Evolutionary conservation across 805 yeast species (phyloP), one percentile per base, ranked within the genome.

Genomic region (Candida endomychidarum): DNA sequence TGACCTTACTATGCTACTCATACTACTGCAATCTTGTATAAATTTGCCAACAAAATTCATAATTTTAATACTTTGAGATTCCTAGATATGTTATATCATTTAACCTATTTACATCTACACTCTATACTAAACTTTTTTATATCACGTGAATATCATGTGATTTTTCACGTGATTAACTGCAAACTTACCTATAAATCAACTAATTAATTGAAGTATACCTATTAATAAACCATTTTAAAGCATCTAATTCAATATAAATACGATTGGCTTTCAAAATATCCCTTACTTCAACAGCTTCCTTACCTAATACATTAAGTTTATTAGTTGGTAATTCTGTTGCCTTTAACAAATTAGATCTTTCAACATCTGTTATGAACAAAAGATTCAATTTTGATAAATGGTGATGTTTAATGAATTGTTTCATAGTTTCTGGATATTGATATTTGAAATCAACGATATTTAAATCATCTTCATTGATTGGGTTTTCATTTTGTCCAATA

Each of bases 241-340:
- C 90, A 17, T 68, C 67, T 50, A 77, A 66, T 61, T 88, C 96
- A 43, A 89, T 75, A 51, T 78, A 78, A 43, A 89, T 68, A 49
- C 87, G 75, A 53, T 83, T 77, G 10, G 96, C 91, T 63, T 80
- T 83, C 46, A 90, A 75, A 37, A 90, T 54, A 58, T 89, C 96
- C 63, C 90, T 80, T 14, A 90, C 91, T 57, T 83, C 86, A 25
- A 88, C 78, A 16, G 83, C 84, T 54, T 87, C 95, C 58, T 83
- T 81, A 47, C 80, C 77, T 45, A 85, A 63, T 23, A 89, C 79
- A 39, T 75, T 83, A 32, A 86, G 76, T 52, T 75, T 78, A 21
- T 64, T 61, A 45, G 77, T 75, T 51, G 67, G 70, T 34, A 61
- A 55, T 35, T 72, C 77, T 8, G 86, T 76, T 14, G 88, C 76